phyloP scores from a whole-genome alignment of 2,329 filamentous ascomycete species.

The Venturia pyrina region DNA sequence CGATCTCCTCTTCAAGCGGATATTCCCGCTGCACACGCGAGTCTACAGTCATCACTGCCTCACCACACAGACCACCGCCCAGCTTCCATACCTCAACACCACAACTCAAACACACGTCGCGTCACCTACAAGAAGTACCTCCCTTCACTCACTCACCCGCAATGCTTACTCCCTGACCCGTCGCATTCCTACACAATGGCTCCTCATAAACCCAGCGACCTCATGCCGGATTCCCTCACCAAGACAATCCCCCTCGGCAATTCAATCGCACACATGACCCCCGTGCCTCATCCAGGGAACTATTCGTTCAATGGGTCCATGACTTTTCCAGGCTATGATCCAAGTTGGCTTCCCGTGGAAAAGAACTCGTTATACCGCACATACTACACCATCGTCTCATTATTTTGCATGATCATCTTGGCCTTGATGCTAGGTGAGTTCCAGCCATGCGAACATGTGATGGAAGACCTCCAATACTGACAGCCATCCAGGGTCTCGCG shows the following conservation, averaged over 20 bases:
- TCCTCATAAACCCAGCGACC: neutral
- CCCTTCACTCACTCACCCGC: neutral
- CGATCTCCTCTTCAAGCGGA: neutral
- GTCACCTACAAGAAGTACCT: neutral
- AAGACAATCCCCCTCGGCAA: neutral
- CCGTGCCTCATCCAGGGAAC: neutral
- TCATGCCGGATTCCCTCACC: neutral
- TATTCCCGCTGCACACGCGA: neutral
- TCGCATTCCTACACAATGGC: neutral
- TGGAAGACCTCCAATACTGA: neutral
- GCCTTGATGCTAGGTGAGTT: slow-evolving; percentile 19
- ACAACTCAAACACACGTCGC: neutral
- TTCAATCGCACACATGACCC: neutral
- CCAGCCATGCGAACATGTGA: neutral
- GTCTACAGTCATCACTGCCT: neutral
- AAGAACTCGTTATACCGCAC: slow-evolving; percentile 11
- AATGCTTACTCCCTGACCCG: neutral
- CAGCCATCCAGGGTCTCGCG: slow-evolving; percentile 18
- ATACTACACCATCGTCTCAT: slow-evolving; percentile 15
- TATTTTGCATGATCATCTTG: slow-evolving; percentile 22
- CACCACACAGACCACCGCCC: neutral
- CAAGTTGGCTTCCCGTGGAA: neutral
- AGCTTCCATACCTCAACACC: neutral
- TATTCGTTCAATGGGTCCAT: too few species aligned
- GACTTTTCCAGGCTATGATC: neutral